Evolutionary conservation across 2,329 filamentous ascomycete genomes (phyloP), one percentile per base, ranked within the genome.

Genomic region (Colletotrichum acutatum): DNA sequence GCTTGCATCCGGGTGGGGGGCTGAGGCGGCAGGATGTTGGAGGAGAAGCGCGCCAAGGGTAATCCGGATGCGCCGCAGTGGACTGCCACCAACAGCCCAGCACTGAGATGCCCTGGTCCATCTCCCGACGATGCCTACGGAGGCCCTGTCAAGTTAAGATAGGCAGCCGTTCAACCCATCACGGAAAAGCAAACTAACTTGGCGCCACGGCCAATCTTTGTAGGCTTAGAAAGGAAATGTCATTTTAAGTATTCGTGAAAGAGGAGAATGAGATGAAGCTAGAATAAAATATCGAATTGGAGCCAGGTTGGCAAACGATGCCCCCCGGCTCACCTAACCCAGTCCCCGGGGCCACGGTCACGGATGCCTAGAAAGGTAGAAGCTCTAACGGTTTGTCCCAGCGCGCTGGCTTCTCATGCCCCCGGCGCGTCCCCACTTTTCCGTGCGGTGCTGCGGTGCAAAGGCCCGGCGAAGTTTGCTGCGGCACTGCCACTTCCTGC

Each of bases 401-500:
- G 32, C 32, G 32, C 12, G 32, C 32, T 34, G 32, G 2, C 26
- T 46, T 5, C 37, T 12, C 19, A 32, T 7, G 12, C 49, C 49
- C 52, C 61, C 30, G 30, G 14, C 3, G 19, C 4, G 0, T 37
- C 61, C 1, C 62, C 62, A 28, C 62, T 56, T 56, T 56, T 65
- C 62, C 49, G 62, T 42, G 24, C 62, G 32, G 61, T 37, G 42
- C 28, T 42, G 52, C 62, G 32, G 61, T 37, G 42, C 6, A 49
- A 34, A 22, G 46, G 26, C 26, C 49, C 52, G 52, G 30, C 52
- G 62, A 53, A 42, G 62, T 49, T 52, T 14, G 32, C 46, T 46
- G 28, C 28, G 28, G 62, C 62, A 65, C 49, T 30, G 52, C 62
- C 62, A 65, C 62, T 65, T 56, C 62, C 62, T 54, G 5, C 12